Percentiles rank a stretch among this genome's conserved stretches.
These are phyloP conservation scores for Chlamydomonas schloesseri DNA, from an alignment of 139 green algal species.

Conservation along the genomic window DNA sequence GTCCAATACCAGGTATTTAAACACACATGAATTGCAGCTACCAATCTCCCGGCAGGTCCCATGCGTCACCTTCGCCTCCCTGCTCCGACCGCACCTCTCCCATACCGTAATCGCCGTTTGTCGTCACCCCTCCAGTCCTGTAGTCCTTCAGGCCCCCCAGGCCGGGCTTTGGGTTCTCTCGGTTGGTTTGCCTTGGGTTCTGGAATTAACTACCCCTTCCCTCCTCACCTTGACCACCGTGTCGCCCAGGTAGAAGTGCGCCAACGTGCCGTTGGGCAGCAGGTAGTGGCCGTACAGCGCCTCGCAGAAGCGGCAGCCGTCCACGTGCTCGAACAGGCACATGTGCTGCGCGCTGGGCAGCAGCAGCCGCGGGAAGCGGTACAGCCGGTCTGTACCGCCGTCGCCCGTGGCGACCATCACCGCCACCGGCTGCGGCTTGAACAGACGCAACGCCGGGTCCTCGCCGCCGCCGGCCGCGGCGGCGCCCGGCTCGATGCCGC, in stretches of 20 bases:
- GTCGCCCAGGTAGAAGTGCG: conserved; percentile 63
- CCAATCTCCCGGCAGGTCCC: too few relatives aligned
- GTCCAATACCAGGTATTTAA: too few relatives aligned
- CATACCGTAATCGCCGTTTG: too few relatives aligned
- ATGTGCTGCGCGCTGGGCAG: conserved; percentile 44
- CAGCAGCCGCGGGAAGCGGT: conserved; percentile 53
- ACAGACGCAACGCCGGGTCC: background rate
- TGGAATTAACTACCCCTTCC: too few relatives aligned
- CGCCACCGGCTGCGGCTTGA: conserved; percentile 16
- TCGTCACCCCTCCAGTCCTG: too few relatives aligned
- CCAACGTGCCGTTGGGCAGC: conserved; percentile 58
- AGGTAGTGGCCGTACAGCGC: conserved; percentile 66
- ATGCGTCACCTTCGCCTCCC: too few relatives aligned
- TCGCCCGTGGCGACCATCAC: conserved; percentile 56
- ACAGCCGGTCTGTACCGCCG: conserved; percentile 55
- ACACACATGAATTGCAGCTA: too few relatives aligned
- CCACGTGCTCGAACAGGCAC: conserved; percentile 63
- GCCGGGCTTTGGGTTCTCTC: too few relatives aligned
- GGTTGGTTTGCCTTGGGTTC: too few relatives aligned
- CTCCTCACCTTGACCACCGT: conserved; percentile 53
- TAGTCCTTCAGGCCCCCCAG: too few relatives aligned
- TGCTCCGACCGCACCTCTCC: too few relatives aligned
- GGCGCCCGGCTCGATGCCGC: too few relatives aligned
- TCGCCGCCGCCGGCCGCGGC: background rate
- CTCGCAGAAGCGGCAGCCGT: conserved; percentile 54